phyloP scores from a whole-genome alignment of 2,329 filamentous ascomycete species.

The Boeremia lycopersici region DNA sequence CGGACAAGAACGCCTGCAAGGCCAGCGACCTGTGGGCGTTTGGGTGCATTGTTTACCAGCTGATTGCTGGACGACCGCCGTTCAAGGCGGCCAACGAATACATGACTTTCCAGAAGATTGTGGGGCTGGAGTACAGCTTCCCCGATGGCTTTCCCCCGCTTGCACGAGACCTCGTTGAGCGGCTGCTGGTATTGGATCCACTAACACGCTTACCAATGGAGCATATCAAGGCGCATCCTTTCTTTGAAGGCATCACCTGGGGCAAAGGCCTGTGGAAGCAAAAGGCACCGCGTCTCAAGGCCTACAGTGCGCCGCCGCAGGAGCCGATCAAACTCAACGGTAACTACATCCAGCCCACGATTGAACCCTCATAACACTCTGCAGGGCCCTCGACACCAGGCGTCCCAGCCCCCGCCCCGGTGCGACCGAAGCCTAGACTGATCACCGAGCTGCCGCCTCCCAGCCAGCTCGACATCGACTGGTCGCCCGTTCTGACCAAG shows the following conservation, averaged over 20 bases:
- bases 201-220: slow-evolving; percentile 84
- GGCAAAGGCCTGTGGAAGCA: slow-evolving; percentile 86
- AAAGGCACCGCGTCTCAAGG: slow-evolving; percentile 84
- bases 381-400: slow-evolving; percentile 36
- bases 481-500: slow-evolving; percentile 91
- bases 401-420: slow-evolving; percentile 27
- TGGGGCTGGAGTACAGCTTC: slow-evolving; percentile 91
- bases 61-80: slow-evolving; percentile 91
- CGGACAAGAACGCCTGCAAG: slow-evolving; percentile 96
- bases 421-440: slow-evolving; percentile 69
- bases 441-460: slow-evolving; percentile 97
- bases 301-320: slow-evolving; percentile 77
- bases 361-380: slow-evolving; percentile 25
- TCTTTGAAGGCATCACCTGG: slow-evolving; percentile 87
- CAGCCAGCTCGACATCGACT: slow-evolving; percentile 95
- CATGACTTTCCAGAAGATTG: slow-evolving; percentile 97
- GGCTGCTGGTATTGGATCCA: slow-evolving; percentile 88
- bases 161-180: slow-evolving; percentile 87
- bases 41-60: slow-evolving; percentile 96
- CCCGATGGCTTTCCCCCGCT: slow-evolving; percentile 84
- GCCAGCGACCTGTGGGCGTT: slow-evolving; percentile 98
- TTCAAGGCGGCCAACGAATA: slow-evolving; percentile 98
- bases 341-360: slow-evolving; percentile 34
- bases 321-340: slow-evolving; percentile 64
- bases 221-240: slow-evolving; percentile 94